Evolutionary conservation across 2,329 filamentous ascomycete species (phyloP).

Genomic region (Ophiostoma pallidulum): DNA sequence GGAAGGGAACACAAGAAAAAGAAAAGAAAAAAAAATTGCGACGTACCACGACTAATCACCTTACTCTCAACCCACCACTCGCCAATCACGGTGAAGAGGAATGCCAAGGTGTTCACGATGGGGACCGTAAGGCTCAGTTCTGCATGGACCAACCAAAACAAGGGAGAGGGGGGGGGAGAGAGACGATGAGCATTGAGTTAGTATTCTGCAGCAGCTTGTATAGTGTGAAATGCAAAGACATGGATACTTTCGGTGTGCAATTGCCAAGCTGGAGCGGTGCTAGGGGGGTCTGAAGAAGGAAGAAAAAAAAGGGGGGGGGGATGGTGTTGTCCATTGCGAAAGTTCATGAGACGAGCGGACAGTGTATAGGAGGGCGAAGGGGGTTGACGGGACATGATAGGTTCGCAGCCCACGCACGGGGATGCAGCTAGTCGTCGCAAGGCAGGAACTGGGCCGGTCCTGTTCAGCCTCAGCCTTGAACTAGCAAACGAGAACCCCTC

Average conservation of each 20-base stretch:
- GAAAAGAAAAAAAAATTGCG: background rate
- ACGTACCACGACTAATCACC: constrained; percentile 69
- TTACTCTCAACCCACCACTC: constrained; percentile 95
- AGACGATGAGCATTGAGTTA: no score
- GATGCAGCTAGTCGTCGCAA: no score
- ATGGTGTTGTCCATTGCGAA: no score
- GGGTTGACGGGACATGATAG: no score
- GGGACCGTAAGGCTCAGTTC: constrained; percentile 90
- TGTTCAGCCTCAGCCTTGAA: no score
- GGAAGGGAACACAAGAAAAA: background rate
- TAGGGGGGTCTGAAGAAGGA: no score
- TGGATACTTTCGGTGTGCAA: no score
- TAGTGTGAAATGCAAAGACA: background rate
- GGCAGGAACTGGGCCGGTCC: no score
- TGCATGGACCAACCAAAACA: constrained; percentile 25
- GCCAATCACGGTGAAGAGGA: constrained; percentile 88
- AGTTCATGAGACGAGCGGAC: background rate
- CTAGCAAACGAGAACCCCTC: no score
- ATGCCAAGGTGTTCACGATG: constrained; percentile 88
- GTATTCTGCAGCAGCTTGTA: background rate
- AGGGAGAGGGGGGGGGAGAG: background rate
- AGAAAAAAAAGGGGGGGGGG: constrained; percentile 8
- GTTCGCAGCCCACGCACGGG: no score
- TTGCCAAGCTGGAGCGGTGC: no score
- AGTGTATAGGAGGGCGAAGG: background rate